phyloP scores from a whole-genome alignment of 371 early-diverging fungal species.

The Syncephalastrum monosporum region DNA sequence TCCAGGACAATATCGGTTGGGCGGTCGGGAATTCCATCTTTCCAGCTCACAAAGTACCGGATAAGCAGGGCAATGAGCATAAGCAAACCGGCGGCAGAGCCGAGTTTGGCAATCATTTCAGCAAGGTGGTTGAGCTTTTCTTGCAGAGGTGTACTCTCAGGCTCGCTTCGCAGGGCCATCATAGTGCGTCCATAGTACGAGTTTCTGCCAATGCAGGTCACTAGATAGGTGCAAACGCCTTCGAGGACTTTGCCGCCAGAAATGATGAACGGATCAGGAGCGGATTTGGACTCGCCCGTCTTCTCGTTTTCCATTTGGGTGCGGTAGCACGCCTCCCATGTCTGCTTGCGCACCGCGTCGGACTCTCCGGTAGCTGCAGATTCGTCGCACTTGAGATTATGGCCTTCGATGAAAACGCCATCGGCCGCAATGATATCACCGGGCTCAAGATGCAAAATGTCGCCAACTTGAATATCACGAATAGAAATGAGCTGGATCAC shows the following conservation, averaged over 20 bases:
- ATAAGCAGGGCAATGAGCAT: slow-evolving; percentile 66
- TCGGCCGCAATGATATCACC: slow-evolving; percentile 93
- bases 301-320: background rate
- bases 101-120: slow-evolving; percentile 71
- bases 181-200: slow-evolving; percentile 78
- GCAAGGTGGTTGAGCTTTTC: slow-evolving; percentile 67
- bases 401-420: slow-evolving; percentile 81
- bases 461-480: slow-evolving; percentile 85
- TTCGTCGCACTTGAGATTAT: slow-evolving; percentile 88
- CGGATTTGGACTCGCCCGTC: slow-evolving; percentile 13
- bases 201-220: slow-evolving; percentile 68
- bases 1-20: slow-evolving; percentile 46
- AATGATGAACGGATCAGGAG: slow-evolving; percentile 71
- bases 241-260: slow-evolving; percentile 77
- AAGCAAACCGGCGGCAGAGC: slow-evolving; percentile 62
- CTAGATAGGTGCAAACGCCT: slow-evolving; percentile 76
- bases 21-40: slow-evolving; percentile 23
- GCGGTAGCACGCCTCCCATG: slow-evolving; percentile 34
- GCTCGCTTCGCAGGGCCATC: slow-evolving; percentile 67
- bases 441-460: slow-evolving; percentile 86
- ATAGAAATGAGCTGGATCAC: slow-evolving; percentile 77
- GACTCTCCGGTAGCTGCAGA: slow-evolving; percentile 92
- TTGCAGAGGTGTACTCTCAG: slow-evolving; percentile 74
- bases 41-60: slow-evolving; percentile 57
- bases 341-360: slow-evolving; percentile 66